Percentiles rank a stretch among this genome's conserved stretches.
These are phyloP conservation scores for Phytophthora ramorum DNA, from an alignment of 352 stramenopile genomes.

Conservation along the genomic window DNA sequence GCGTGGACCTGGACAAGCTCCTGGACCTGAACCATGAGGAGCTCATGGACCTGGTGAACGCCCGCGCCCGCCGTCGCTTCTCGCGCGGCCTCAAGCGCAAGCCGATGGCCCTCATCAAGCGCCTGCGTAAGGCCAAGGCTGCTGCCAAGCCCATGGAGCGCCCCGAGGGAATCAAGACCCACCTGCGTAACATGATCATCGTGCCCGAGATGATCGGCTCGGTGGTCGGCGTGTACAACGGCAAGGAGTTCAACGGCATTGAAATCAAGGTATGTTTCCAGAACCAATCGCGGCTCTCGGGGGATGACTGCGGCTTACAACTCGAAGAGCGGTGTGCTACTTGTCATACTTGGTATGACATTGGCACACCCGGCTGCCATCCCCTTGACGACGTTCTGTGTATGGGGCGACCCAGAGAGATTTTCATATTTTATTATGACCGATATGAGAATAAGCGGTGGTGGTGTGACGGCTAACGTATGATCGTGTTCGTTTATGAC, in stretches of 20 bases:
- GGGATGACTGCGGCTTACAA: conserved; percentile 72
- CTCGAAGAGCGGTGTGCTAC: conserved; percentile 65
- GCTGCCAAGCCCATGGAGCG: conserved; percentile 97
- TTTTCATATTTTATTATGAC: conserved; percentile 18
- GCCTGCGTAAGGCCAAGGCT: conserved; percentile 99
- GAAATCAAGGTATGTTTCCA: conserved; percentile 98
- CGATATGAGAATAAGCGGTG: background rate
- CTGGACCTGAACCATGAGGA: conserved; percentile 99
- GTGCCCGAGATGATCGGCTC: conserved; percentile 99
- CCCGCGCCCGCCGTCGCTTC: conserved; percentile 97
- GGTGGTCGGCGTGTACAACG: conserved; percentile 99
- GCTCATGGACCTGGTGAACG: conserved; percentile 98
- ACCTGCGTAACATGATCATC: conserved; percentile 99
- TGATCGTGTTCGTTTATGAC: conserved; percentile 14
- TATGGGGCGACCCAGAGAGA: conserved; percentile 90
- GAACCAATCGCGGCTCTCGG: conserved; percentile 85
- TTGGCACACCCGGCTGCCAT: conserved; percentile 56
- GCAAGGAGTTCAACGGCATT: conserved; percentile 99
- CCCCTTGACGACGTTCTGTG: conserved; percentile 88
- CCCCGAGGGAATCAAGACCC: conserved; percentile 99
- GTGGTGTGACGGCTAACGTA: conserved; percentile 28
- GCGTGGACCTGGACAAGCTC: conserved; percentile 99
- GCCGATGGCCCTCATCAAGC: conserved; percentile 99
- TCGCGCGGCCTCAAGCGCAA: conserved; percentile 99
- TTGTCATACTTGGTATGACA: background rate